phyloP scores from a whole-genome alignment of 2,329 filamentous ascomycete genomes.

The Cladosporium sp. region DNA sequence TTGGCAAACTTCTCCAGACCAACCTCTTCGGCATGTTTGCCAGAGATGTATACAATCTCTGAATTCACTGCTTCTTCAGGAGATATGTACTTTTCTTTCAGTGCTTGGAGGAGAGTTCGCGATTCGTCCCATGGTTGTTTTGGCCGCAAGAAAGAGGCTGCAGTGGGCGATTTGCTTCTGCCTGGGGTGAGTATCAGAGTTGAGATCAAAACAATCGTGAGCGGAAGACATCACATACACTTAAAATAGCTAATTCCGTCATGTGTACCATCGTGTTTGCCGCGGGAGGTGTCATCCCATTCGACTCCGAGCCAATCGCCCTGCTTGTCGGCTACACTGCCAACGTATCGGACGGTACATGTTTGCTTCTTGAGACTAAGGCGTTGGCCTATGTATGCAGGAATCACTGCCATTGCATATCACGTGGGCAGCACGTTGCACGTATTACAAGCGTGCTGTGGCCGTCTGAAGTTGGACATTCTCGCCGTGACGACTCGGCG shows the following conservation, averaged over 20 bases:
- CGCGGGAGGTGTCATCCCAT: conserved; percentile 84
- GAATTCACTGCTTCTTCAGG: conserved; percentile 33
- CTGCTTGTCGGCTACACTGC: conserved; percentile 68
- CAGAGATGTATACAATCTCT: conserved; percentile 65
- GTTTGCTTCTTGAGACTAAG: conserved; percentile 71
- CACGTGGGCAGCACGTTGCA: neutral
- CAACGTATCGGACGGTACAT: conserved; percentile 83
- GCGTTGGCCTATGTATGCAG: conserved; percentile 56
- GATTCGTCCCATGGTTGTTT: conserved; percentile 64
- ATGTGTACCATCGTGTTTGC: conserved; percentile 86
- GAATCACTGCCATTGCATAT: neutral
- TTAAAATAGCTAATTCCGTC: conserved; percentile 75
- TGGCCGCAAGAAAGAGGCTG: conserved; percentile 83
- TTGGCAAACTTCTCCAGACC: conserved; percentile 89
- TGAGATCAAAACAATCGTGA: neutral
- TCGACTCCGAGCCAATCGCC: conserved; percentile 90
- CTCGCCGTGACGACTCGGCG: conserved; percentile 3
- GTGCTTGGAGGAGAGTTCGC: conserved; percentile 71
- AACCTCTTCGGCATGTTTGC: conserved; percentile 86
- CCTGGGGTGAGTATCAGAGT: conserved; percentile 37
- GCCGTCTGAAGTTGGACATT: neutral
- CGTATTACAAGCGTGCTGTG: neutral
- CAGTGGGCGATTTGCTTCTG: conserved; percentile 62
- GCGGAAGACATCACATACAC: conserved; percentile 52
- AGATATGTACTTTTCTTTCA: conserved; percentile 78